Percentiles rank a stretch among this genome's conserved stretches.
Conservation (phyloP, 2,329 filamentous ascomycete species). For the Escovopsis weberi region DNA sequence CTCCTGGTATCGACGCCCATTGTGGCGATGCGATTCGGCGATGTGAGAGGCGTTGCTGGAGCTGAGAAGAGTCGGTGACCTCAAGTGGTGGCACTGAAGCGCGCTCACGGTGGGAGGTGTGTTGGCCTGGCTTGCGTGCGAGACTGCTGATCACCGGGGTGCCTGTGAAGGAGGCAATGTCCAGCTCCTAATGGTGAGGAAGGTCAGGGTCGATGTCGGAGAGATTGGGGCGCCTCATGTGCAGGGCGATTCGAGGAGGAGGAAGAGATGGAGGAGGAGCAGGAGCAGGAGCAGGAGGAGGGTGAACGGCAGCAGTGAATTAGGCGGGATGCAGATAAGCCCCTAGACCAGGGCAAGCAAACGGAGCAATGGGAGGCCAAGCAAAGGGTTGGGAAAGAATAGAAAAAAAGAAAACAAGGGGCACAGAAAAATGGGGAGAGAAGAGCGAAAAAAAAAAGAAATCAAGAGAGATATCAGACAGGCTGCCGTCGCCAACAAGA, state of each 20-base stretch:
- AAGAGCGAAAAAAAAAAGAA: background rate
- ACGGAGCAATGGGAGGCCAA: too few species aligned
- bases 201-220: background rate
- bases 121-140: constrained; percentile 1
- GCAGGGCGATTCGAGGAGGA: constrained; percentile 3
- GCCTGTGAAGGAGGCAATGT: background rate
- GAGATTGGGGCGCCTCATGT: constrained; percentile 1
- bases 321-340: too few species aligned
- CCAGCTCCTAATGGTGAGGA: background rate
- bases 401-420: background rate
- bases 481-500: background rate
- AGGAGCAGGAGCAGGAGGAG: constrained; percentile 1
- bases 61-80: too few species aligned
- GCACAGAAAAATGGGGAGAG: background rate
- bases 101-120: too few species aligned
- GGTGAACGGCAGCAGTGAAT: too few species aligned
- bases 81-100: too few species aligned
- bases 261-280: background rate
- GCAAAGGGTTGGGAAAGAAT: too few species aligned
- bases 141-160: background rate
- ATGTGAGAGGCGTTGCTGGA: background rate
- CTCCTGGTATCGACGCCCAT: constrained; percentile 43
- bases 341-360: too few species aligned
- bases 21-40: constrained; percentile 18
- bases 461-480: background rate